Percentiles rank a stretch among this genome's conserved stretches.
Evolutionary conservation across 176 grass and related monocot species (phyloP).

Genomic region (Canna indica): DNA sequence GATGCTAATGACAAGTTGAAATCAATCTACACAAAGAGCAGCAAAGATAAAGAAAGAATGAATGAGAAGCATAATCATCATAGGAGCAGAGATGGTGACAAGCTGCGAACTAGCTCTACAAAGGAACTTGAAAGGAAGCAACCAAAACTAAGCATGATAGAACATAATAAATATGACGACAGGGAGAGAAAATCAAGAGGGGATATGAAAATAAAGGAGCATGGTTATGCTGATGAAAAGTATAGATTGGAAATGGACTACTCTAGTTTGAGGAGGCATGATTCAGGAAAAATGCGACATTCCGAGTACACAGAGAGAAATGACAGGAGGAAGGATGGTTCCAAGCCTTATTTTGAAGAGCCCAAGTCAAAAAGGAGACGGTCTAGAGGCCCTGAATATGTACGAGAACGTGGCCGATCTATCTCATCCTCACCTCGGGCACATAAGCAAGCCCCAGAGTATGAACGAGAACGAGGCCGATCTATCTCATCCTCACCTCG

Average conservation of each 20-base stretch:
- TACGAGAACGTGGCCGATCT: constrained; percentile 44
- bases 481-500: constrained; percentile 49
- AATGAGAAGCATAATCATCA: constrained; percentile 31
- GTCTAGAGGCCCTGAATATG: constrained; percentile 52
- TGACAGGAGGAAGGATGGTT: constrained; percentile 42
- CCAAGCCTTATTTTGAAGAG: constrained; percentile 36
- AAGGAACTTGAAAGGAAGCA: constrained; percentile 42
- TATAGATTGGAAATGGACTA: constrained; percentile 36
- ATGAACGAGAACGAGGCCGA: constrained; percentile 37
- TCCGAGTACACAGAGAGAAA: constrained; percentile 39
- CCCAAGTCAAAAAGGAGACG: constrained; percentile 70
- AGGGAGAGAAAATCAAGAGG: constrained; percentile 31
- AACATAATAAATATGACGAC: constrained; percentile 30
- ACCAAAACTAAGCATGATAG: constrained; percentile 26
- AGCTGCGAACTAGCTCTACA: constrained; percentile 26
- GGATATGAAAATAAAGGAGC: constrained; percentile 14
- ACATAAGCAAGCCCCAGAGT: constrained; percentile 50
- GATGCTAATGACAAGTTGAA: constrained; percentile 10
- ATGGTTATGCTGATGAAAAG: constrained; percentile 14
- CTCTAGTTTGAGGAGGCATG: constrained; percentile 34
- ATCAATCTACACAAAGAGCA: constrained; percentile 19
- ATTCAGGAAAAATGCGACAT: constrained; percentile 30
- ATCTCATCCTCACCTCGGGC: constrained; percentile 39
- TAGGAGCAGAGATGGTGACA: constrained; percentile 32
- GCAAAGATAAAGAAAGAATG: constrained; percentile 27